Evolutionary conservation across 345 rosid species (phyloP), one percentile per base, ranked within the genome.

Genomic region (Ceriops zippeliana): DNA sequence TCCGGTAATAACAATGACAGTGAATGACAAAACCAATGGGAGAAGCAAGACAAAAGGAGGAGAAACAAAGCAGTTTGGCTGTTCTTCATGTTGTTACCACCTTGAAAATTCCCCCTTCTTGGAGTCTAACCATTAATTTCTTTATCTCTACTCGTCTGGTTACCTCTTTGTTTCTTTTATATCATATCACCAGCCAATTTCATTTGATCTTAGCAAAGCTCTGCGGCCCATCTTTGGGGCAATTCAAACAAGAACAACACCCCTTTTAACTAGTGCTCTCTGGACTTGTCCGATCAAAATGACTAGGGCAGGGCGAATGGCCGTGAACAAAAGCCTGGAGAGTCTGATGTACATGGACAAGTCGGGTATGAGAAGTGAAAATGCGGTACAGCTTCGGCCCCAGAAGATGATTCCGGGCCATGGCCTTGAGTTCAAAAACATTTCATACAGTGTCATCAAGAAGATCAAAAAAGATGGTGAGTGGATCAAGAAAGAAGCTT

Each of bases 401-500:
- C 52, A 66, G 65, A 81, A 84, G 73, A 60, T 64, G 73, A 66
- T 78, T 53, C 83, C 86, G 0, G 85, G 90, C 0, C 84, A 81
- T 2, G 92, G 90, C 21, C 83, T 86, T 10, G 88, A 84, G 83
- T 86, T 82, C 80, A 75, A 38, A n/a, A 75, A 75, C 66, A 79
- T 88, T 4, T 88, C 88, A 1, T 88, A 88, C 63, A 83, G 86
- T 73, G 82, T 88, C 26, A 61, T 77, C 52, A 86, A 88, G 73
- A 84, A 86, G 75, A 84, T 74, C 66, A 84, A 83, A 81, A 86
- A 82, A 68, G 90, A 83, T 24, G 88, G 87, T 0, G 81, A 27
- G 15, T 82, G 81, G 77, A 72, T 86, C 67, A 80, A 65, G 59
- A 88, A 80, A 71, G 87, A 88, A 67, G 92, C 77, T 11, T 74